Evolutionary conservation across 164 flowering plant species (phyloP), one percentile per base, ranked within the genome.

Genomic region (Nymphaea colorata): DNA sequence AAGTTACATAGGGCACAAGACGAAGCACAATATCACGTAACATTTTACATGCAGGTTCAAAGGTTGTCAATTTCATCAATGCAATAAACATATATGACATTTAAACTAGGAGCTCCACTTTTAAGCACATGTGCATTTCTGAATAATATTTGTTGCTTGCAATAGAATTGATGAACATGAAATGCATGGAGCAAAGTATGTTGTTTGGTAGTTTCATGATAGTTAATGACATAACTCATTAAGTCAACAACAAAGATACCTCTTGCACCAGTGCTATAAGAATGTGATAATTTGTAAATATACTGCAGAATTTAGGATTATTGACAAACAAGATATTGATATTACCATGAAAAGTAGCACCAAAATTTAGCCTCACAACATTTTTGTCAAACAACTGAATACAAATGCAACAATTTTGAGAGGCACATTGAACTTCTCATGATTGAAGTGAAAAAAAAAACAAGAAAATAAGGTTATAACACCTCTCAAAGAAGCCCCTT

Each of bases 31-130:
- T 98, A 92, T 91, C 99, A 73, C 91, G 99, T 70, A 94, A 72
- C 98, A 94, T 94, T 81, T 96, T 94, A 79, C 99, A 82, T 55
- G 98, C 93, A 81, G 67, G 91, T 3, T 94, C 99, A 44, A 98
- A 94, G 98, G 91, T 94, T 94, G 77, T 94, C 99, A 79, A 94
- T 91, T 79, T 94, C 99, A 75, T 94, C 99, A 59, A 94, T 91
- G 76, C 99, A 94, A 73, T 98, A 94, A 55, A 91, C 90, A 59
- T 98, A 98, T 75, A 81, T 80, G 74, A 90, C 99, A 81, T 98
- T 94, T 66, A 94, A 77, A 69, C 91, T 98, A 44, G 91, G 77
- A 42, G 99, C 99, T 66, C 99, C 99, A 79, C 99, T 94, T 78
- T 94, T 98, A 71, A 94, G 76, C 72, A 94, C 99, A 98, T 94